Evolutionary conservation across 768 basidiomycete genomes (phyloP).

Genomic region (Cystobasidium ongulense): DNA sequence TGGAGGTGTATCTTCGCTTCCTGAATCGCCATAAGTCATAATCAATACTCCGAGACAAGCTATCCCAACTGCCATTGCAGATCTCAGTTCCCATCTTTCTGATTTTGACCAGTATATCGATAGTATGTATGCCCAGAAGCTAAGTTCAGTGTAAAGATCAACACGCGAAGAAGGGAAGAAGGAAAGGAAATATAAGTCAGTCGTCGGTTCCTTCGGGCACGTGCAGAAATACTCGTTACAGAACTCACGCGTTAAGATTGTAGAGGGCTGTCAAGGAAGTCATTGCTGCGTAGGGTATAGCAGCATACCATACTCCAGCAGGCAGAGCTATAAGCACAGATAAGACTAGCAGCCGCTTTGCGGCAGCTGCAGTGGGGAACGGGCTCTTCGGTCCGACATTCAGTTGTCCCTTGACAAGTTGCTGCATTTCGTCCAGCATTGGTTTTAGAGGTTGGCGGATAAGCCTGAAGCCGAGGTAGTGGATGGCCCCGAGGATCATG

Average conservation of each 20-base stretch:
- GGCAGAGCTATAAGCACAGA: conserved; percentile 19
- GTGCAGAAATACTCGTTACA: neutral
- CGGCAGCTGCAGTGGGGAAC: conserved; percentile 6
- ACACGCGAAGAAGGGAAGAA: too few species aligned
- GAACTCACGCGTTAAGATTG: conserved; percentile 29
- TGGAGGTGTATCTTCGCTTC: neutral
- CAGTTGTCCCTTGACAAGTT: conserved; percentile 11
- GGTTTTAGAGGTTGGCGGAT: conserved; percentile 49
- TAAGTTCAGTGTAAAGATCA: neutral
- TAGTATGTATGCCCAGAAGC: conserved; percentile 80
- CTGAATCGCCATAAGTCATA: conserved; percentile 62
- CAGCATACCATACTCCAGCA: conserved; percentile 38
- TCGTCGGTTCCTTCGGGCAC: neutral
- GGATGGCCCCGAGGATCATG: conserved; percentile 68
- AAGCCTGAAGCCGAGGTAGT: conserved; percentile 59
- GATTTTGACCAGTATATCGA: conserved; percentile 51
- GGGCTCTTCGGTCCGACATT: neutral
- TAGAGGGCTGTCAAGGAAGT: conserved; percentile 30
- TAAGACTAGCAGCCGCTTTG: neutral
- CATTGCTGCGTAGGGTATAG: conserved; percentile 33
- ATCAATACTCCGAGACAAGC: conserved; percentile 72
- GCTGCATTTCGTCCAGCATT: neutral
- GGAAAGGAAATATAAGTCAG: too few species aligned
- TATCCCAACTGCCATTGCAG: conserved; percentile 62
- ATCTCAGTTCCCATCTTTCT: conserved; percentile 59